Evolutionary conservation across 2,329 filamentous ascomycete species (phyloP).

Genomic region (Sordariomycetes sp.): DNA sequence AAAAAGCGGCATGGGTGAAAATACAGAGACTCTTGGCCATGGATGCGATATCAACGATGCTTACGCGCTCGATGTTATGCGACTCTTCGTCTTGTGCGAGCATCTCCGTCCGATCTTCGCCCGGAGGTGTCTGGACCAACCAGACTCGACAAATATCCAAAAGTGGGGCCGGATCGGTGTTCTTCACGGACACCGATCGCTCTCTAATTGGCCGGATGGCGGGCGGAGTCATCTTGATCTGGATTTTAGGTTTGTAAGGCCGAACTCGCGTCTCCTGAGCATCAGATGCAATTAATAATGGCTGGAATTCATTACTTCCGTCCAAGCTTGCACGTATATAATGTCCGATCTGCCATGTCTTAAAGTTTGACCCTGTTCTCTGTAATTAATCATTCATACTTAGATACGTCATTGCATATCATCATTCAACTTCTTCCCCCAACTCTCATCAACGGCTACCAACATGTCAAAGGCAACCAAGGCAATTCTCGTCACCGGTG

Average conservation of each 20-base stretch:
- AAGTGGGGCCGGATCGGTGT: not conserved
- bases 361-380: too few species aligned
- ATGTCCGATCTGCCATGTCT: too few species aligned
- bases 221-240: too few species aligned
- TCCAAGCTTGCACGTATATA: too few species aligned
- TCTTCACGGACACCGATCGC: not conserved
- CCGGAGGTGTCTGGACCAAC: not conserved
- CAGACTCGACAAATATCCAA: not conserved
- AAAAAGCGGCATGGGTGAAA: not conserved
- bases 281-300: too few species aligned
- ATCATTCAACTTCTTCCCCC: too few species aligned
- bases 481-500: constrained; percentile 21
- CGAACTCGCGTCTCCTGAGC: too few species aligned
- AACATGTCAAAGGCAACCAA: constrained; percentile 15
- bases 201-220: not conserved
- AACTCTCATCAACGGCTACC: not conserved
- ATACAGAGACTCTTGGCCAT: not conserved
- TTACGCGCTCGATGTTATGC: too few species aligned
- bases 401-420: too few species aligned
- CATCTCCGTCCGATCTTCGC: not conserved
- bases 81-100: not conserved
- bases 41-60: not conserved
- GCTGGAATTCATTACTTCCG: too few species aligned
- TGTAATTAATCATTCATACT: too few species aligned
- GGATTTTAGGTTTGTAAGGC: too few species aligned